A percentile compares a stretch with the other conserved stretches of the same genome.
Evolutionary conservation across 192 early-diverging fungal genomes (phyloP).

Genomic region (Entophlyctis helioformis): DNA sequence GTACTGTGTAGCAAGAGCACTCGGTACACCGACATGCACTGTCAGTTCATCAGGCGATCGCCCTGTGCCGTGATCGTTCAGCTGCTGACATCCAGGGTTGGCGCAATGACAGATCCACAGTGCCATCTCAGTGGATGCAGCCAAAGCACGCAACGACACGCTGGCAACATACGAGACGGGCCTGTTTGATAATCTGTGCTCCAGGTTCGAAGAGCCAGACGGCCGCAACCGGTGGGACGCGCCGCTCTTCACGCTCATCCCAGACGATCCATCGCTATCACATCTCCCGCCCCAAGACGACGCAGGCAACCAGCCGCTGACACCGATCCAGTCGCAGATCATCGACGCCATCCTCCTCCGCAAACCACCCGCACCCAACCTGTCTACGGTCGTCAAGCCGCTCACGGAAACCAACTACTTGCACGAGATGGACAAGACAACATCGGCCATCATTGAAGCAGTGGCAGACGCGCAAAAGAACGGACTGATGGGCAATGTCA

Average conservation of each 20-base stretch:
- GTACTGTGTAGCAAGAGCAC: slow-evolving; percentile 74
- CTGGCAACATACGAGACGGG: slow-evolving; percentile 11
- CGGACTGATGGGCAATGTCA: slow-evolving; percentile 42
- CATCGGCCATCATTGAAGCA: slow-evolving; percentile 64
- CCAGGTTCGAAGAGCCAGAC: slow-evolving; percentile 93
- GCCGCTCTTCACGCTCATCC: slow-evolving; percentile 82
- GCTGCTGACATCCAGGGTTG: too few species aligned
- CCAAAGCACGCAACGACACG: slow-evolving; percentile 38
- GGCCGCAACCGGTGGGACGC: slow-evolving; percentile 86
- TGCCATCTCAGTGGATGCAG: slow-evolving; percentile 40
- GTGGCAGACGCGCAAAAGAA: slow-evolving; percentile 69
- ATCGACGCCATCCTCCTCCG: slow-evolving; percentile 64
- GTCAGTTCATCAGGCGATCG: slow-evolving; percentile 19
- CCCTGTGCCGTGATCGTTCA: background rate
- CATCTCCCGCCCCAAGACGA: too few species aligned
- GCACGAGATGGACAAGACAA: slow-evolving; percentile 76
- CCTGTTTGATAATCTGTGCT: slow-evolving; percentile 64
- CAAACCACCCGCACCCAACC: slow-evolving; percentile 65
- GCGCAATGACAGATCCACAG: slow-evolving; percentile 36
- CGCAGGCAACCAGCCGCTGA: too few species aligned
- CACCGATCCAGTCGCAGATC: slow-evolving; percentile 47
- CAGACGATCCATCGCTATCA: slow-evolving; percentile 38
- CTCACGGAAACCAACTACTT: slow-evolving; percentile 84
- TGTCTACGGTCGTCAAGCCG: slow-evolving; percentile 82
- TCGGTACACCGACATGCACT: slow-evolving; percentile 79